Conservation (phyloP, 768 basidiomycete species). For the Lactarius psammicola region DNA sequence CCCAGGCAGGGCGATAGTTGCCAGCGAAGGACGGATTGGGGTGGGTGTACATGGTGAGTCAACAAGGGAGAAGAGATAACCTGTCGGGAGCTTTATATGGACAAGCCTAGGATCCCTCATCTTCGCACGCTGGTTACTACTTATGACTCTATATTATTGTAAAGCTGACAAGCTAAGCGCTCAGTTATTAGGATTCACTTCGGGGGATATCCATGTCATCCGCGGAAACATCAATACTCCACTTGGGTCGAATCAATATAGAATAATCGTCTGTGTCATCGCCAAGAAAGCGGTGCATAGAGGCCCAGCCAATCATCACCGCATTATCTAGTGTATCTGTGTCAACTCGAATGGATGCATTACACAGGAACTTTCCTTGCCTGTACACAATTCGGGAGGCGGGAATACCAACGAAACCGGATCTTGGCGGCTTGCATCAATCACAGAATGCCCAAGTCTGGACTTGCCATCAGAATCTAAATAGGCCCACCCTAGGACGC, state of each 20-base stretch:
- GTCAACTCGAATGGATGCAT: background rate
- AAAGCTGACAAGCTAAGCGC: constrained; percentile 1
- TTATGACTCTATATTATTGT: background rate
- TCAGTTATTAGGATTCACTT: constrained; percentile 8
- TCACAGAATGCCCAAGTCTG: constrained; percentile 39
- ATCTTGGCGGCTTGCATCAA: constrained; percentile 32
- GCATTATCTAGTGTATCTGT: constrained; percentile 70
- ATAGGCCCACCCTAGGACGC: constrained; percentile 11
- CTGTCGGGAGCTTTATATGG: constrained; percentile 7
- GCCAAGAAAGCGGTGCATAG: constrained; percentile 73
- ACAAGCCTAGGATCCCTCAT: constrained; percentile 6
- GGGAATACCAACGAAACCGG: constrained; percentile 62
- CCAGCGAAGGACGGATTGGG: background rate
- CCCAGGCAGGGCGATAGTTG: background rate
- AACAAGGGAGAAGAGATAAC: background rate
- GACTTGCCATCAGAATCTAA: background rate
- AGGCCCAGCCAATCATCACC: constrained; percentile 94
- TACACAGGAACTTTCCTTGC: constrained; percentile 40
- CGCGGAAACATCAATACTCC: constrained; percentile 67
- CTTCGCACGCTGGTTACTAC: constrained; percentile 11
- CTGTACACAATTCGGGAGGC: constrained; percentile 79
- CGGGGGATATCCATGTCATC: background rate
- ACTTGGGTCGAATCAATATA: constrained; percentile 63
- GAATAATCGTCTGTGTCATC: constrained; percentile 61
- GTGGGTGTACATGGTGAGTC: constrained; percentile 13